These are phyloP conservation scores for Aschersonia sp. DNA, from an alignment of 2,329 filamentous ascomycete genomes.

Conservation along the genomic window DNA sequence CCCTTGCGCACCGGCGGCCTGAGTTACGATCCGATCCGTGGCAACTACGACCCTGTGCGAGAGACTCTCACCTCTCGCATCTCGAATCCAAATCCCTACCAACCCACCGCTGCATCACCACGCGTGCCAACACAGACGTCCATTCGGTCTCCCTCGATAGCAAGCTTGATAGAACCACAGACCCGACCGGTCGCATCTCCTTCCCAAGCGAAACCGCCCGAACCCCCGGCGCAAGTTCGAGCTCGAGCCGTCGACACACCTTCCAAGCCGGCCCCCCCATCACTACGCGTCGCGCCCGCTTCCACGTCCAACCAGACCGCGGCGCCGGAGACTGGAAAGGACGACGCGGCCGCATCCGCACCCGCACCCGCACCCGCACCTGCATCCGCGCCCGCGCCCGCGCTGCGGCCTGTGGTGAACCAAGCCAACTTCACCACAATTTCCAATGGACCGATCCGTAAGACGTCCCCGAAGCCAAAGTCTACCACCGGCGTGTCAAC, in stretches of 20 bases:
- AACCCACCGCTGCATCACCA: slow-evolving; percentile 34
- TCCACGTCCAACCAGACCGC: slow-evolving; percentile 15
- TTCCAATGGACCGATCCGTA: slow-evolving; percentile 27
- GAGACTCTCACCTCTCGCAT: slow-evolving; percentile 44
- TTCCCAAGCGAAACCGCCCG: slow-evolving; percentile 12
- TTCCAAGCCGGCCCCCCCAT: slow-evolving; percentile 28
- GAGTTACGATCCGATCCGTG: slow-evolving; percentile 81
- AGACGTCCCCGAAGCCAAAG: slow-evolving; percentile 32
- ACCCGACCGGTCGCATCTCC: slow-evolving; percentile 15
- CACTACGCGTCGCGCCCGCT: slow-evolving; percentile 17
- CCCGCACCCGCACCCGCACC: too few species aligned
- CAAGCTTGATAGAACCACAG: slow-evolving; percentile 62
- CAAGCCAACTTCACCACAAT: slow-evolving; percentile 27
- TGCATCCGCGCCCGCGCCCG: background rate
- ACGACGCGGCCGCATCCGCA: slow-evolving; percentile 18
- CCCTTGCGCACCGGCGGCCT: slow-evolving; percentile 56
- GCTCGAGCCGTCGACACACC: slow-evolving; percentile 18
- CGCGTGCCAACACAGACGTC: slow-evolving; percentile 20
- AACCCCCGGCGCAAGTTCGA: slow-evolving; percentile 12
- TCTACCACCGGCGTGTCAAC: slow-evolving; percentile 25
- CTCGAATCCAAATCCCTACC: slow-evolving; percentile 32
- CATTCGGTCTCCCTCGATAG: slow-evolving; percentile 65
- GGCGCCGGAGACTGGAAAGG: slow-evolving; percentile 23
- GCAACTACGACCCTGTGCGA: slow-evolving; percentile 51
- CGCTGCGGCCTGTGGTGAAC: slow-evolving; percentile 18